Base-by-base conservation (phyloP, 441 rosid species). In the Bruguiera hainesii region DNA sequence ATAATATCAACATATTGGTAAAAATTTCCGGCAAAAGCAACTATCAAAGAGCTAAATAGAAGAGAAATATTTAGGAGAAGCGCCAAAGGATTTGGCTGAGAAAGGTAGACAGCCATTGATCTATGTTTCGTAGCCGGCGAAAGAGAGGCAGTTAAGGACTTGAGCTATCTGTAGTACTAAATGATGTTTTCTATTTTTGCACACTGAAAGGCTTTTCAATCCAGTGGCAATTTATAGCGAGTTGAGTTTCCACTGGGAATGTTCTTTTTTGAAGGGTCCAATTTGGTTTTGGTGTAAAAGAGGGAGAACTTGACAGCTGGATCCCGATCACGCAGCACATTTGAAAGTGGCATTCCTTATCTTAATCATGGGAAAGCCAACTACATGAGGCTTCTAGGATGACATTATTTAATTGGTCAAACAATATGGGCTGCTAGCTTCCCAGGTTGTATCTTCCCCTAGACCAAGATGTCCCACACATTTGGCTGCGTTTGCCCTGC, bases 1-100 rank as follows among this genome's bases (percentile, higher is more conserved):
- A 78, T 66, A 5, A 83, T 70, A 29, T 77, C 78, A 35, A 83
- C 74, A 18, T 81, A 70, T 21, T 53, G 48, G 59, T 68, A 37
- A 52, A 81, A 78, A 57, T 74, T 71, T 4, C 73, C 82, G 13
- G 60, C 73, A 20, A 39, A 59, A 52, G 69, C 76, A 21, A 76
- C 71, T 26, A 71, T 48, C n/a, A 71, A 72, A 33, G 61, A 50
- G 19, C 56, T 3, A 64, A 63, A 8, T n/a, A 62, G 21, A 60
- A 73, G 74, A 67, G 66, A 67, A 2, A 55, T 55, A 39, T 25
- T 51, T 4, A 71, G 53, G 35, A 52, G 65, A 66, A 75, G 65
- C 6, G 19, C 7, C 62, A 9, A 29, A 7, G 70, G 30, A 7
- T 42, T 37, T 37, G 58, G 61, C 29, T 28, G 26, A 63, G 28